phyloP scores from a whole-genome alignment of 805 yeast genomes.

The Sugiyamaella chiloensis region DNA sequence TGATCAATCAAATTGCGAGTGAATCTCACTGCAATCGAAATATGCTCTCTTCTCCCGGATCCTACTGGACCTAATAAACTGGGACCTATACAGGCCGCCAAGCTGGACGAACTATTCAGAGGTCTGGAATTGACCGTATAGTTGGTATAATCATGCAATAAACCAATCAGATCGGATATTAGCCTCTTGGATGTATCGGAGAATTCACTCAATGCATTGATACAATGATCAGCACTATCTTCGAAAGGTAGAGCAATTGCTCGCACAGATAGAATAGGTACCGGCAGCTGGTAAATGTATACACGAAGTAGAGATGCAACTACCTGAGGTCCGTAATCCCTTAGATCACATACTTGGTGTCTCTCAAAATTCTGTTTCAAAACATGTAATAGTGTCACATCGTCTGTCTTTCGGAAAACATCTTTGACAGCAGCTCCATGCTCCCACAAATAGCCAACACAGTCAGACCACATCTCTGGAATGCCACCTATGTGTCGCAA shows the following conservation, averaged over 20 bases:
- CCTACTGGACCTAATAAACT: constrained; percentile 53
- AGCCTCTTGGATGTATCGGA: constrained; percentile 26
- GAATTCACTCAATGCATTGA: constrained; percentile 26
- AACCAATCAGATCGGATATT: constrained; percentile 38
- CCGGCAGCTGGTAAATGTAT: constrained; percentile 50
- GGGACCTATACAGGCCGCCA: constrained; percentile 50
- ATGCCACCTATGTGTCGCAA: not conserved
- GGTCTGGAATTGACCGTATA: constrained; percentile 30
- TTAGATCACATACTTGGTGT: constrained; percentile 51
- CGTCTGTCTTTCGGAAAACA: constrained; percentile 17
- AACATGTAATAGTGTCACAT: constrained; percentile 28
- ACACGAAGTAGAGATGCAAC: constrained; percentile 45
- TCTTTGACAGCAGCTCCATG: constrained; percentile 17
- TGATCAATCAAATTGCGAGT: constrained; percentile 50
- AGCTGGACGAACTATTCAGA: constrained; percentile 36
- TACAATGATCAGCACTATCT: constrained; percentile 47
- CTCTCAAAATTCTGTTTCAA: constrained; percentile 39
- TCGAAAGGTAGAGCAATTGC: constrained; percentile 51
- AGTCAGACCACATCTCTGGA: constrained; percentile 36
- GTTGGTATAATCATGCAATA: not conserved
- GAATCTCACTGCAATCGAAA: constrained; percentile 52
- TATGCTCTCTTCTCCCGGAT: constrained; percentile 46
- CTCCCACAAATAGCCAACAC: constrained; percentile 17
- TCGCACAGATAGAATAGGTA: constrained; percentile 51
- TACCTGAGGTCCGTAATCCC: constrained; percentile 55